Conservation (phyloP, 208 protist genomes). For the Histomonas meleagridis region DNA sequence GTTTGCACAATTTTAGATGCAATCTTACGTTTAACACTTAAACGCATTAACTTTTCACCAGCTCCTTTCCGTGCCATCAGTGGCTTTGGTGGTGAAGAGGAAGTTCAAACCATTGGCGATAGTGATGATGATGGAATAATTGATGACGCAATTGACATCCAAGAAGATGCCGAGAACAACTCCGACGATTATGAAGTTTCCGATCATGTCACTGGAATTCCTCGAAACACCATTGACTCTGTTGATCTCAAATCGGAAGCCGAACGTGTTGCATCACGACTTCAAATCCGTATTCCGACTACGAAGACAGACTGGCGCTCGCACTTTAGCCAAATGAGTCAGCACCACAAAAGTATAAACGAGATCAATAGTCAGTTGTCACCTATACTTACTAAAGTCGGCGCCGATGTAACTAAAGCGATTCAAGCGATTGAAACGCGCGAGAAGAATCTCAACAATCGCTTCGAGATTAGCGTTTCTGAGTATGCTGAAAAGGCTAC, state of each 20-base stretch:
- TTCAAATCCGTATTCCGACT: constrained; percentile 12
- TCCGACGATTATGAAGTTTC: background rate
- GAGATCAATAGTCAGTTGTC: background rate
- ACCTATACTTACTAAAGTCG: background rate
- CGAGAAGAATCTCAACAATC: background rate
- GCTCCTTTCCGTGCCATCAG: background rate
- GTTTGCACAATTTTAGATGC: background rate
- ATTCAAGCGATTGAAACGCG: constrained; percentile 18
- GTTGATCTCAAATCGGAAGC: background rate
- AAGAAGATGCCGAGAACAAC: background rate
- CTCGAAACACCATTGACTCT: background rate
- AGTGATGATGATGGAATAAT: background rate
- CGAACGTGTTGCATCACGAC: background rate
- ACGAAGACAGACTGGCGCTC: background rate
- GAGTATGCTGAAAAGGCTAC: background rate
- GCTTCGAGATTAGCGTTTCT: background rate
- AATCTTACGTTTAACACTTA: background rate
- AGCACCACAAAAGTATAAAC: background rate
- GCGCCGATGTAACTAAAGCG: background rate
- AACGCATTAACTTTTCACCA: background rate
- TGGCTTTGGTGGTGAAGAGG: background rate
- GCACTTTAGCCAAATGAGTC: background rate
- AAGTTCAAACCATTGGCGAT: background rate
- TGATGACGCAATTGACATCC: constrained; percentile 4
- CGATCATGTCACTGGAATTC: background rate